phyloP scores from a whole-genome alignment of 192 early-diverging fungal genomes.

The Umbelopsis isabellina region DNA sequence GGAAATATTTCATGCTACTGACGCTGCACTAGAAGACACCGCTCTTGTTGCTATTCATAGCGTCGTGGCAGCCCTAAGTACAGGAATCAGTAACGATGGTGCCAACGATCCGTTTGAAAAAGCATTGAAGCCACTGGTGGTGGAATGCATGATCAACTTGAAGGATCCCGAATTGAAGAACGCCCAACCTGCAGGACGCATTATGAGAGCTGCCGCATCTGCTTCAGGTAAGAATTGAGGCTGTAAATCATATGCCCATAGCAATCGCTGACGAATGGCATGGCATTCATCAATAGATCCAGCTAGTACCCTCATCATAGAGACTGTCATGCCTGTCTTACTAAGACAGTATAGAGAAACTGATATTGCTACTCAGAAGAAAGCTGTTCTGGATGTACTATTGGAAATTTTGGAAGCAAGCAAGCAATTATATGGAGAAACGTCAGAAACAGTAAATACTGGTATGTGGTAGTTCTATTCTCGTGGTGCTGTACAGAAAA shows the following conservation, averaged over 20 bases:
- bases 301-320: slow-evolving; percentile 59
- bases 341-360: slow-evolving; percentile 60
- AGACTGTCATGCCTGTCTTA: slow-evolving; percentile 65
- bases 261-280: not conserved
- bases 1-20: slow-evolving; percentile 79
- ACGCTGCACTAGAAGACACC: slow-evolving; percentile 66
- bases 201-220: slow-evolving; percentile 64
- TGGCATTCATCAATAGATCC: slow-evolving; percentile 54
- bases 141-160: slow-evolving; percentile 62
- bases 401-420: slow-evolving; percentile 75
- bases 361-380: slow-evolving; percentile 60
- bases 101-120: slow-evolving; percentile 51
- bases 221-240: slow-evolving; percentile 51
- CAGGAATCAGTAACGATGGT: slow-evolving; percentile 46
- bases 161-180: slow-evolving; percentile 70
- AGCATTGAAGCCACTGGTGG: slow-evolving; percentile 52
- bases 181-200: slow-evolving; percentile 65
- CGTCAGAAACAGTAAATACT: not conserved
- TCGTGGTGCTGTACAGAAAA: not conserved
- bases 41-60: slow-evolving; percentile 65
- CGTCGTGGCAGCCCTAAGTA: slow-evolving; percentile 68
- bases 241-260: not conserved
- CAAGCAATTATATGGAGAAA: slow-evolving; percentile 55
- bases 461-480: not conserved
- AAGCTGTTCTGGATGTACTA: slow-evolving; percentile 70